Conservation (phyloP, 2,329 filamentous ascomycete species). For the Ceratocystis colombiana region DNA sequence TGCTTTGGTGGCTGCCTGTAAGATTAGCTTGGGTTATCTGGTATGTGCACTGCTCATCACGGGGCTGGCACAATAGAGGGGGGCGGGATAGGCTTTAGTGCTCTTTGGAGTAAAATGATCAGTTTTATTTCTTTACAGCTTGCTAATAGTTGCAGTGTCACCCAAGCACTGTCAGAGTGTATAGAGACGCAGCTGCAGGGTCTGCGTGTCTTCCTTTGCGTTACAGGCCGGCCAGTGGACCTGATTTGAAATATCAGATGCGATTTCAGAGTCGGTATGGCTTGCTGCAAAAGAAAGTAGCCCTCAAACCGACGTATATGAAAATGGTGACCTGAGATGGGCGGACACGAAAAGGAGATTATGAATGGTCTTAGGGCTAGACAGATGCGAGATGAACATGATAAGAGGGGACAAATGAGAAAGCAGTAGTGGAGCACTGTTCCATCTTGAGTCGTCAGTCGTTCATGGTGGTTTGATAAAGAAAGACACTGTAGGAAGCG, state of each 20-base stretch:
- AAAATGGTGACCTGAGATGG: too few species aligned
- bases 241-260: not conserved
- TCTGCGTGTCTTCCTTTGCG: not conserved
- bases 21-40: conserved; percentile 1
- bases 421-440: too few species aligned
- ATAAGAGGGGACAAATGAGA: too few species aligned
- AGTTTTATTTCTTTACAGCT: not conserved
- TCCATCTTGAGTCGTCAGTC: too few species aligned
- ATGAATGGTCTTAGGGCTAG: too few species aligned
- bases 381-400: too few species aligned
- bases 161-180: not conserved
- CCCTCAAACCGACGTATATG: too few species aligned
- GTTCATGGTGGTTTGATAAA: too few species aligned
- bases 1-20: not conserved
- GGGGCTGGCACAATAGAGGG: not conserved
- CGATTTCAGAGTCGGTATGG: too few species aligned
- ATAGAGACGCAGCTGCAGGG: not conserved
- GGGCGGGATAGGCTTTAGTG: not conserved
- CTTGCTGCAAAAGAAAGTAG: too few species aligned
- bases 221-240: not conserved
- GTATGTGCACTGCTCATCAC: not conserved
- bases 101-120: not conserved
- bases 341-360: too few species aligned
- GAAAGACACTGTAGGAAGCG: too few species aligned
- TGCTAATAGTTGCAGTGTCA: not conserved